phyloP scores from a whole-genome alignment of 2,329 filamentous ascomycete genomes.

The Elsinoe australis region DNA sequence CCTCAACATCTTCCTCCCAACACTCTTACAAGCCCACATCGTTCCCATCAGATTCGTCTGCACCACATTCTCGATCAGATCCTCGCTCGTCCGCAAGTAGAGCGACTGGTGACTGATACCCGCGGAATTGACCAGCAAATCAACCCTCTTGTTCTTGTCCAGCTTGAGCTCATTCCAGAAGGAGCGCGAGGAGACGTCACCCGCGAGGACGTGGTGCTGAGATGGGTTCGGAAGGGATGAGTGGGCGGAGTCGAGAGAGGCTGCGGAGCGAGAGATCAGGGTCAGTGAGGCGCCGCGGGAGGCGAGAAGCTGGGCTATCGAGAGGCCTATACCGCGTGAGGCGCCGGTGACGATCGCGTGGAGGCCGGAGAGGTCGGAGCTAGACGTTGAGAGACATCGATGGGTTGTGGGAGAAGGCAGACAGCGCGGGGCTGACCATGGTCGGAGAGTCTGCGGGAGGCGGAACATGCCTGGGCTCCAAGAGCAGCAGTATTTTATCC shows the following conservation, averaged over 20 bases:
- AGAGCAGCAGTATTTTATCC: too few species aligned
- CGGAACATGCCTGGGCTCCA: too few species aligned
- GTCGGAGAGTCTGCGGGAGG: too few species aligned
- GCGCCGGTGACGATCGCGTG: constrained; percentile 41
- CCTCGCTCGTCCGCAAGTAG: constrained; percentile 48
- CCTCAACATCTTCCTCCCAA: constrained; percentile 44
- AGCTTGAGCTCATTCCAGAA: constrained; percentile 18
- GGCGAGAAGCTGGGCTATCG: constrained; percentile 43
- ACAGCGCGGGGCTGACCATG: neutral
- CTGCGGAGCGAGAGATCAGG: constrained; percentile 18
- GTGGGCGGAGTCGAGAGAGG: constrained; percentile 7
- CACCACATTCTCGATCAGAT: constrained; percentile 51
- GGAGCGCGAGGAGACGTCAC: constrained; percentile 16
- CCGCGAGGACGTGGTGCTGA: constrained; percentile 3
- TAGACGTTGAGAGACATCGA: constrained; percentile 23
- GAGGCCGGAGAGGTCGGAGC: constrained; percentile 16
- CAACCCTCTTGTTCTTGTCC: constrained; percentile 24
- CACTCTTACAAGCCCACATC: constrained; percentile 52
- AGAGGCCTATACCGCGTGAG: constrained; percentile 44
- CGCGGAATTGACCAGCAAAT: constrained; percentile 71
- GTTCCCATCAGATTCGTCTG: constrained; percentile 63
- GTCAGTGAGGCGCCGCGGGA: constrained; percentile 35
- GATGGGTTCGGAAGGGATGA: constrained; percentile 1
- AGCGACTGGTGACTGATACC: constrained; percentile 61
- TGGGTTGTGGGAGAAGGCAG: constrained; percentile 16